Evolutionary conservation across 192 early-diverging fungal genomes (phyloP).

Genomic region (Phlyctochytrium planicorne): DNA sequence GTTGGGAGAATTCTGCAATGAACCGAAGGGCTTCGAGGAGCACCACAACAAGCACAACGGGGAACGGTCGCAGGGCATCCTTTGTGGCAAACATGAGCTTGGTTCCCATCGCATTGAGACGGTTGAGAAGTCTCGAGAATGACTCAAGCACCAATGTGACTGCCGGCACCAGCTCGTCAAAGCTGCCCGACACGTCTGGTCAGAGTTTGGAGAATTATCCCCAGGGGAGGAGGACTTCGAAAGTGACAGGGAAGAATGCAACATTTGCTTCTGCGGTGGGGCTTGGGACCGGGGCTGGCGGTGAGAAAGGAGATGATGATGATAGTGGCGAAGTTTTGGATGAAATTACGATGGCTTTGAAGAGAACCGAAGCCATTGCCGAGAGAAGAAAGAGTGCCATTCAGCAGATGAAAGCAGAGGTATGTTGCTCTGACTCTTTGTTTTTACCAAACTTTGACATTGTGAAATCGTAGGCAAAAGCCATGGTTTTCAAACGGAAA

Average conservation of each 20-base stretch:
- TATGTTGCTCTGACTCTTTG: not conserved
- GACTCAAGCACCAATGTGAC: too few relatives aligned
- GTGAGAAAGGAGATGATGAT: too few relatives aligned
- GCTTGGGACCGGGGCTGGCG: not conserved
- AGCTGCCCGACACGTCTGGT: too few relatives aligned
- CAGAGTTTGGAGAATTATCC: not conserved
- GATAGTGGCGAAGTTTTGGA: not conserved
- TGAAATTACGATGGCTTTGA: slow-evolving; percentile 1
- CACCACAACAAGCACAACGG: not conserved
- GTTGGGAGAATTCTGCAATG: too few relatives aligned
- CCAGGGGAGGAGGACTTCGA: not conserved
- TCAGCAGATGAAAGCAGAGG: not conserved
- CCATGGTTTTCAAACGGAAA: not conserved
- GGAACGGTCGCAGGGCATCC: not conserved
- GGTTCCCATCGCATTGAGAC: not conserved
- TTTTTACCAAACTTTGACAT: not conserved
- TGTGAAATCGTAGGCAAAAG: not conserved
- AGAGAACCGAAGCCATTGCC: not conserved
- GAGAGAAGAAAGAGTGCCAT: not conserved
- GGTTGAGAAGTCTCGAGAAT: not conserved
- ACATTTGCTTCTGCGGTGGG: not conserved
- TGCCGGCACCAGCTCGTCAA: too few relatives aligned
- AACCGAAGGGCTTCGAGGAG: not conserved
- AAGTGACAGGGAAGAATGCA: not conserved
- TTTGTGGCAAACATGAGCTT: not conserved